Conservation (phyloP, 192 early-diverging fungal genomes). For the Pilobolus umbonatus region DNA sequence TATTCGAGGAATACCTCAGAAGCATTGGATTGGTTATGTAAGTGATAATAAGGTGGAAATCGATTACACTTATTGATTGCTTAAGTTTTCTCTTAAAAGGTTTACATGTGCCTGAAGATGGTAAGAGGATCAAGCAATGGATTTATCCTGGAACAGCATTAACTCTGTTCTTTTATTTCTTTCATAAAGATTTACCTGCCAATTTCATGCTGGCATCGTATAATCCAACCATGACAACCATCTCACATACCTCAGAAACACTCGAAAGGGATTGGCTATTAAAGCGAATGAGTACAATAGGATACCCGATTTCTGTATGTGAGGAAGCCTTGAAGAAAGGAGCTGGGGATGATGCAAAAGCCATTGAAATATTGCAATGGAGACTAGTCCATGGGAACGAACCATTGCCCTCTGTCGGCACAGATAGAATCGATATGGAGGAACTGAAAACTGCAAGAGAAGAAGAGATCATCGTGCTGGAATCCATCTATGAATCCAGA, state of each 20-base stretch:
- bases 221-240: constrained; percentile 48
- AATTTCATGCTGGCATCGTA: constrained; percentile 47
- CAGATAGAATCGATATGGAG: constrained; percentile 30
- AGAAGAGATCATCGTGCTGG: constrained; percentile 62
- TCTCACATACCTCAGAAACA: constrained; percentile 42
- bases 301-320: constrained; percentile 51
- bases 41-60: constrained; percentile 6
- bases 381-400: constrained; percentile 48
- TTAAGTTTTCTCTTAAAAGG: constrained; percentile 23
- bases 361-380: constrained; percentile 48
- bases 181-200: constrained; percentile 43
- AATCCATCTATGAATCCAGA: constrained; percentile 63
- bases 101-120: constrained; percentile 87
- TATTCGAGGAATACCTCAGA: constrained; percentile 42
- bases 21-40: constrained; percentile 83
- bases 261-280: constrained; percentile 60
- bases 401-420: constrained; percentile 26
- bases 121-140: constrained; percentile 27
- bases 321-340: constrained; percentile 40
- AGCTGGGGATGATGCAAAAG: constrained; percentile 46
- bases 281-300: constrained; percentile 52
- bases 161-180: background rate
- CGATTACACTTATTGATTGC: background rate
- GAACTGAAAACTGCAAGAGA: constrained; percentile 31
- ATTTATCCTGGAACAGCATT: background rate